These are phyloP conservation scores for Magnolia sinica DNA, from an alignment of 164 flowering plant species.

Conservation along the genomic window DNA sequence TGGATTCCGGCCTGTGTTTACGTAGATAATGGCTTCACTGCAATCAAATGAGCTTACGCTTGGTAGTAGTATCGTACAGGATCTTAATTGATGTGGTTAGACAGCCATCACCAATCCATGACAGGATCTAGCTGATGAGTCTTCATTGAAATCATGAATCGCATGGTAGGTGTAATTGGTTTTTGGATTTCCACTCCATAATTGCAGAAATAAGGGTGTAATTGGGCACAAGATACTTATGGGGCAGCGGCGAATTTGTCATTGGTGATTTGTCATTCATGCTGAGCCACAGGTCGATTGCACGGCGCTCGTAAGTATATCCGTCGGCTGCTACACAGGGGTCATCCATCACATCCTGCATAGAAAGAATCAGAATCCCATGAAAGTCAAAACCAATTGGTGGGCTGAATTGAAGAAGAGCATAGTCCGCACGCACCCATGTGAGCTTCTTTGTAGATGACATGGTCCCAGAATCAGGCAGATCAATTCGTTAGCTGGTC, in stretches of 20 bases:
- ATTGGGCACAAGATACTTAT: constrained; percentile 59
- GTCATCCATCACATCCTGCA: constrained; percentile 77
- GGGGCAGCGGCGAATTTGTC: constrained; percentile 54
- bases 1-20: not conserved
- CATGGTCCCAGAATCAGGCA: no score
- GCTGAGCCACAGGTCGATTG: constrained; percentile 68
- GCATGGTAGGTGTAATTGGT: not conserved
- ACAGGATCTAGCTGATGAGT: not conserved
- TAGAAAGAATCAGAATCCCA: not conserved
- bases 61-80: not conserved
- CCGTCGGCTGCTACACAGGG: constrained; percentile 93
- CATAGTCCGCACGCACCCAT: no score
- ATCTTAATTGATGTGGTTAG: not conserved
- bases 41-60: not conserved
- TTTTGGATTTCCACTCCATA: constrained; percentile 64
- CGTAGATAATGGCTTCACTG: not conserved
- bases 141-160: not conserved
- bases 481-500: no score
- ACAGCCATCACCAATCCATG: not conserved
- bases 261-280: constrained; percentile 62
- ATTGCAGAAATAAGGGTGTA: constrained; percentile 69
- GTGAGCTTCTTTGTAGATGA: no score
- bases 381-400: not conserved
- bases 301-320: constrained; percentile 73
- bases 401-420: no score